Evolutionary conservation across 2,329 filamentous ascomycete genomes (phyloP).

Genomic region (Rugonectria rugulosa): DNA sequence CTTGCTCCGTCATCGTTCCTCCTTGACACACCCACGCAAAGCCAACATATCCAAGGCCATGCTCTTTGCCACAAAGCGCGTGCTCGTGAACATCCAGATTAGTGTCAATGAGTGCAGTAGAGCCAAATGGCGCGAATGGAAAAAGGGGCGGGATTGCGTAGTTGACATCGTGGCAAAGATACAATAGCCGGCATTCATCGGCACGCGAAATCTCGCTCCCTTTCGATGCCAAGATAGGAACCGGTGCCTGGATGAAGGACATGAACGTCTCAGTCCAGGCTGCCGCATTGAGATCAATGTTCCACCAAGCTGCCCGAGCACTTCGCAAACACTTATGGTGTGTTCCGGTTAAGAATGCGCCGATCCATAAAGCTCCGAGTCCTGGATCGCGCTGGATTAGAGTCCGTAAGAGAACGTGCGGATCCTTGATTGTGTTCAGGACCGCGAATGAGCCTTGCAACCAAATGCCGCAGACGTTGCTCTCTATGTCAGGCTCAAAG

Average conservation of each 20-base stretch:
- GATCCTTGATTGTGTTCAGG: constrained; percentile 16
- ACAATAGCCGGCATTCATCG: constrained; percentile 30
- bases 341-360: constrained; percentile 29
- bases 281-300: constrained; percentile 23
- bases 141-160: constrained; percentile 24
- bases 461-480: constrained; percentile 33
- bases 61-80: constrained; percentile 1
- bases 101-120: constrained; percentile 20
- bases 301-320: constrained; percentile 24
- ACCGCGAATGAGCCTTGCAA: constrained; percentile 29
- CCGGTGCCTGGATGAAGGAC: constrained; percentile 25
- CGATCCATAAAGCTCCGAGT: constrained; percentile 29
- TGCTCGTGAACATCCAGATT: constrained; percentile 30
- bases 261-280: constrained; percentile 25
- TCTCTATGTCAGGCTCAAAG: constrained; percentile 25
- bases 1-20: constrained; percentile 7
- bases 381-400: constrained; percentile 26
- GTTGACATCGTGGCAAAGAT: constrained; percentile 20
- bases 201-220: constrained; percentile 22
- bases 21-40: constrained; percentile 18
- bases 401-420: constrained; percentile 17
- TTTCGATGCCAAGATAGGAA: background rate
- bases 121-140: constrained; percentile 28
- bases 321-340: constrained; percentile 8
- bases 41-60: constrained; percentile 8